Conservation (phyloP, 345 rosid species). For the Brassica juncea region DNA sequence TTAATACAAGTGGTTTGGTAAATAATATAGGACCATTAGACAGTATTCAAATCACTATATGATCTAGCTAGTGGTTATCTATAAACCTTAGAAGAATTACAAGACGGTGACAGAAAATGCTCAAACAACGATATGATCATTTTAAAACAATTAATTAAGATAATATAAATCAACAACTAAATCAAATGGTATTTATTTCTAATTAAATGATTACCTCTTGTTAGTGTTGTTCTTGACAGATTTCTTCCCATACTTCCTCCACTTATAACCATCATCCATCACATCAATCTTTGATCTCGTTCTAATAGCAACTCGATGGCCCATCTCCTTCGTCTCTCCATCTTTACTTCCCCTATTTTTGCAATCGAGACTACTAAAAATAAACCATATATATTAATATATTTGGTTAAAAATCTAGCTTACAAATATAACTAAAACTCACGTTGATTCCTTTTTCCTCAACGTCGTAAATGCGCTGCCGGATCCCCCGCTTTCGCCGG, state of each 20-base stretch:
- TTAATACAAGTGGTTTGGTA: conserved; percentile 37
- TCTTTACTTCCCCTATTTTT: conserved; percentile 41
- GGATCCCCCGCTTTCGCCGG: conserved; percentile 28
- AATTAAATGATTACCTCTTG: conserved; percentile 60
- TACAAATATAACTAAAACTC: conserved; percentile 35
- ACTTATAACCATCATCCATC: conserved; percentile 89
- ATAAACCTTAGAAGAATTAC: neutral
- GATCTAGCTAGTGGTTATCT: conserved; percentile 27
- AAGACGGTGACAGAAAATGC: neutral
- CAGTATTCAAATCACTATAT: conserved; percentile 25
- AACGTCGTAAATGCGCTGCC: conserved; percentile 37
- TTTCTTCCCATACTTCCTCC: conserved; percentile 96
- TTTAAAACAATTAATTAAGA: neutral
- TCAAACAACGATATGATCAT: conserved; percentile 1
- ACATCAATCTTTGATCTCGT: conserved; percentile 75
- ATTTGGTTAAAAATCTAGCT: conserved; percentile 29
- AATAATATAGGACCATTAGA: conserved; percentile 23
- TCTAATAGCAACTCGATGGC: conserved; percentile 69
- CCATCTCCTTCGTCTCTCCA: conserved; percentile 43
- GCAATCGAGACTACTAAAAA: neutral
- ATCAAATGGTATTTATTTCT: neutral
- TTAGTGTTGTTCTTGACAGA: conserved; percentile 80
- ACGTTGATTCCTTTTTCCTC: conserved; percentile 44
- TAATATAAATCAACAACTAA: neutral
- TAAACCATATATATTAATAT: neutral